Percentiles rank a stretch among this genome's conserved stretches.
phyloP scores from a whole-genome alignment of 176 grass and related monocot species.

The Oryza glaberrima region DNA sequence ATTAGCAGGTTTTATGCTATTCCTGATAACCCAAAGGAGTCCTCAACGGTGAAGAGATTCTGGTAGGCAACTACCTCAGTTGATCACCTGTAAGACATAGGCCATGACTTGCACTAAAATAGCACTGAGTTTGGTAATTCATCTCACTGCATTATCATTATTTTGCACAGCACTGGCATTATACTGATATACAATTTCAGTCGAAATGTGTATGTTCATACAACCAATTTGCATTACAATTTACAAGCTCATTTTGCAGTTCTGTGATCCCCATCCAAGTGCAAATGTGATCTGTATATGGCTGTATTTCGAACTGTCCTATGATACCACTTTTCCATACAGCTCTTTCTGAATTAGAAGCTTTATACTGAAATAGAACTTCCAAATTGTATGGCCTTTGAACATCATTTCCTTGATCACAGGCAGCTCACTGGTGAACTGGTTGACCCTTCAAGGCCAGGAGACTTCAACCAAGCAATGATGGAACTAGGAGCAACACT shows the following conservation, averaged over 20 bases:
- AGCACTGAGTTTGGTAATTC: neutral
- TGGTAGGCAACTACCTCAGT: slow-evolving; percentile 53
- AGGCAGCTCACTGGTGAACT: slow-evolving; percentile 78
- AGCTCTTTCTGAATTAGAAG: neutral
- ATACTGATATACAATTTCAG: neutral
- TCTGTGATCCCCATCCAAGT: slow-evolving; percentile 14
- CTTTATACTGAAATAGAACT: neutral
- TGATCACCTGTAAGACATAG: neutral
- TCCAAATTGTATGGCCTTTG: neutral
- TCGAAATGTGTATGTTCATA: neutral
- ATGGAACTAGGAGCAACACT: slow-evolving; percentile 96
- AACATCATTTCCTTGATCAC: slow-evolving; percentile 24
- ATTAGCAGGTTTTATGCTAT: slow-evolving; percentile 84
- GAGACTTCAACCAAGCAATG: slow-evolving; percentile 98
- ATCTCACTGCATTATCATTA: neutral
- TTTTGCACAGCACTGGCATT: slow-evolving; percentile 2
- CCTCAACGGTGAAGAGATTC: slow-evolving; percentile 73
- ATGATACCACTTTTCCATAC: neutral
- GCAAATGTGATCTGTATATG: neutral
- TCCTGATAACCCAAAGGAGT: slow-evolving; percentile 83
- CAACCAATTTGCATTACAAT: neutral
- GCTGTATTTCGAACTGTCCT: neutral
- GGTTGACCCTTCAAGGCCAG: slow-evolving; percentile 85
- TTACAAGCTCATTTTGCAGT: neutral
- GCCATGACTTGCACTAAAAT: neutral